phyloP scores from a whole-genome alignment of 495 filamentous ascomycete genomes.

The Aspergillus sparsus region DNA sequence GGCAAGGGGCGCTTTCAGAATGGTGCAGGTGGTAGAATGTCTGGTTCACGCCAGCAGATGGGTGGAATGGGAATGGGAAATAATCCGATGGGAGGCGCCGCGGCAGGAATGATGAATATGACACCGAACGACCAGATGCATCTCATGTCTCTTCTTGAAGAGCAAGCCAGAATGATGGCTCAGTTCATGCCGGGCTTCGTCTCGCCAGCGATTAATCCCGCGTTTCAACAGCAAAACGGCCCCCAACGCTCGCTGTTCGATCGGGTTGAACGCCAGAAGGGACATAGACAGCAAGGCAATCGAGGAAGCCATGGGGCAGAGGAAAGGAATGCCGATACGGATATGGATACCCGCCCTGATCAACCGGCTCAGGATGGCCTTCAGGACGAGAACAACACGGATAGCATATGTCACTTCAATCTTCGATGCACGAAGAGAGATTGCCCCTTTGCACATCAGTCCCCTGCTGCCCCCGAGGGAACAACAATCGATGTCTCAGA shows the following conservation, averaged over 20 bases:
- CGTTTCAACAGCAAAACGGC: conserved; percentile 52
- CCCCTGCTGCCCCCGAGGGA: conserved; percentile 83
- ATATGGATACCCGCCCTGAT: conserved; percentile 42
- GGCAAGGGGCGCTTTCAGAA: conserved; percentile 63
- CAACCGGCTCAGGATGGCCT: conserved; percentile 29
- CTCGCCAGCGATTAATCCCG: conserved; percentile 54
- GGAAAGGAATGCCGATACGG: conserved; percentile 35
- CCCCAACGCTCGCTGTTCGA: conserved; percentile 72
- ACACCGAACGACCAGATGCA: conserved; percentile 73
- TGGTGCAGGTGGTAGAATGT: conserved; percentile 36
- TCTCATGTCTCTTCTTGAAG: conserved; percentile 80
- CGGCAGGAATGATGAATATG: conserved; percentile 54
- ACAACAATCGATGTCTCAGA: conserved; percentile 77
- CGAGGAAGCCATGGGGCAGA: conserved; percentile 31
- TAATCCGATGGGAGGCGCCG: conserved; percentile 40
- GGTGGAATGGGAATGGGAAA: conserved; percentile 51
- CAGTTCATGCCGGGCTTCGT: conserved; percentile 57
- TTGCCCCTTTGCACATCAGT: conserved; percentile 92
- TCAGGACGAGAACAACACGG: conserved; percentile 56
- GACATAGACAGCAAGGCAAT: conserved; percentile 44
- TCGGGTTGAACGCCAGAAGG: conserved; percentile 59
- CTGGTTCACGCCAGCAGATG: conserved; percentile 45
- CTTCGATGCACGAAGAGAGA: conserved; percentile 81
- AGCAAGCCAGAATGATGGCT: conserved; percentile 85
- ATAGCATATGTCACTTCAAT: conserved; percentile 78